These are phyloP conservation scores for Gyrodon lividus DNA, from an alignment of 768 basidiomycete genomes.

Conservation along the genomic window DNA sequence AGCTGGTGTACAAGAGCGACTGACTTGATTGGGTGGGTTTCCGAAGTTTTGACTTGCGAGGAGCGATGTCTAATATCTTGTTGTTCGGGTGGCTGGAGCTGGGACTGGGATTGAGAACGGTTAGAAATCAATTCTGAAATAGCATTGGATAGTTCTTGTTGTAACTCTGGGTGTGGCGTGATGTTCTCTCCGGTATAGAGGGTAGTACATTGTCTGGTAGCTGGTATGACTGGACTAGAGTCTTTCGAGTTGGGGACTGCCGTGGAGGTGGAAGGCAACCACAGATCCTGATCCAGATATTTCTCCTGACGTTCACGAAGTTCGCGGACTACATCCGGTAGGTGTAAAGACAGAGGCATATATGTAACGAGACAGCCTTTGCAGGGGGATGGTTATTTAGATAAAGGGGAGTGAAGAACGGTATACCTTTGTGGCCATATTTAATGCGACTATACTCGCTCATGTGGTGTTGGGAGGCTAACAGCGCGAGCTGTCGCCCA, in stretches of 20 bases:
- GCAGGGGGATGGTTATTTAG: background rate
- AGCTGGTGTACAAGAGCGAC: slow-evolving; percentile 19
- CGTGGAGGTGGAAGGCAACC: slow-evolving; percentile 44
- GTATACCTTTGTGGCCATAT: slow-evolving; percentile 48
- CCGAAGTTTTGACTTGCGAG: slow-evolving; percentile 61
- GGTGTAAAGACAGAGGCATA: slow-evolving; percentile 58
- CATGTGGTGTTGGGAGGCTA: slow-evolving; percentile 74
- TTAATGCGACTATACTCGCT: slow-evolving; percentile 72
- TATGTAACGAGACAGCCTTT: slow-evolving; percentile 60
- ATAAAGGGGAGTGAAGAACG: background rate
- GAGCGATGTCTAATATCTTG: background rate
- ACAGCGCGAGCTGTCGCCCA: slow-evolving; percentile 41
- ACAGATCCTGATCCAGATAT: slow-evolving; percentile 38
- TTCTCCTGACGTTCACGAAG: slow-evolving; percentile 52
- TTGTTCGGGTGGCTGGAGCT: slow-evolving; percentile 16
- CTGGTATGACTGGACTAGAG: slow-evolving; percentile 16
- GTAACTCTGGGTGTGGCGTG: slow-evolving; percentile 32
- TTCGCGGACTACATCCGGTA: slow-evolving; percentile 55
- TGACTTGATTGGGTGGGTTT: slow-evolving; percentile 82
- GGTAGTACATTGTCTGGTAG: slow-evolving; percentile 23
- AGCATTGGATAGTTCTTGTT: slow-evolving; percentile 52
- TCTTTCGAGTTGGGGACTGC: background rate
- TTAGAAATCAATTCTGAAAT: slow-evolving; percentile 46
- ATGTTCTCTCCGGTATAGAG: slow-evolving; percentile 14
- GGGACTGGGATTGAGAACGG: background rate